Evolutionary conservation across 2,329 filamentous ascomycete genomes (phyloP).

Genomic region (Fusarium sp.): DNA sequence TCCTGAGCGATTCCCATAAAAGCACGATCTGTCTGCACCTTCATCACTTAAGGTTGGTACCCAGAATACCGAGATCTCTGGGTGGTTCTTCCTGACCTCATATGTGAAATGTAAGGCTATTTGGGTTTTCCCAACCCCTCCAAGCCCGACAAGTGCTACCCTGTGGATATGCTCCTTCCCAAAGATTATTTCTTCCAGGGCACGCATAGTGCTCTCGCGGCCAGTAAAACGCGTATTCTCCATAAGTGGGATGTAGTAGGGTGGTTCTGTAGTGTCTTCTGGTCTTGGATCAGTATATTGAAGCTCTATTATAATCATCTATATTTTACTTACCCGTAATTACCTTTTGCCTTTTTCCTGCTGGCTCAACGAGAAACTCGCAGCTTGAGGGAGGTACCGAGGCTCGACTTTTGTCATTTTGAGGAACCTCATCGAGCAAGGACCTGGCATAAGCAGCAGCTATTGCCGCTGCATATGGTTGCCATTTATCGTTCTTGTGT

Average conservation of each 20-base stretch:
- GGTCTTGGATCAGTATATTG: neutral
- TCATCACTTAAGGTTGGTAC: slow-evolving; percentile 49
- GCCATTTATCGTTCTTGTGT: slow-evolving; percentile 53
- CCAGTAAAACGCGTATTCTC: neutral
- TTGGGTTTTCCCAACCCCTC: slow-evolving; percentile 56
- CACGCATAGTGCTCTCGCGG: neutral
- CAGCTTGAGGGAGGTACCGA: no score
- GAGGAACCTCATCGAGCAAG: slow-evolving; percentile 9
- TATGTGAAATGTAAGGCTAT: slow-evolving; percentile 54
- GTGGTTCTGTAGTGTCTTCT: neutral
- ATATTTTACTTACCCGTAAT: neutral
- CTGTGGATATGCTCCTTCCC: neutral
- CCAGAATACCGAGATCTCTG: slow-evolving; percentile 58
- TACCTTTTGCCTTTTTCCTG: no score
- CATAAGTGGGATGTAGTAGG: neutral
- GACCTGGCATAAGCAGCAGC: slow-evolving; percentile 32
- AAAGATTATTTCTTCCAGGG: slow-evolving; percentile 21
- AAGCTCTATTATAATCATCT: neutral
- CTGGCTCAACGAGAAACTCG: fast-evolving
- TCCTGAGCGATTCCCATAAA: slow-evolving; percentile 52
- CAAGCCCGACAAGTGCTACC: slow-evolving; percentile 43
- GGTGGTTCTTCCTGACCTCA: slow-evolving; percentile 41
- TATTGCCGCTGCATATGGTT: slow-evolving; percentile 54
- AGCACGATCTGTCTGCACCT: slow-evolving; percentile 54
- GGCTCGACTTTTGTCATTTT: neutral